Base-by-base conservation (phyloP, 495 filamentous ascomycete genomes). In the Parathielavia appendiculata region DNA sequence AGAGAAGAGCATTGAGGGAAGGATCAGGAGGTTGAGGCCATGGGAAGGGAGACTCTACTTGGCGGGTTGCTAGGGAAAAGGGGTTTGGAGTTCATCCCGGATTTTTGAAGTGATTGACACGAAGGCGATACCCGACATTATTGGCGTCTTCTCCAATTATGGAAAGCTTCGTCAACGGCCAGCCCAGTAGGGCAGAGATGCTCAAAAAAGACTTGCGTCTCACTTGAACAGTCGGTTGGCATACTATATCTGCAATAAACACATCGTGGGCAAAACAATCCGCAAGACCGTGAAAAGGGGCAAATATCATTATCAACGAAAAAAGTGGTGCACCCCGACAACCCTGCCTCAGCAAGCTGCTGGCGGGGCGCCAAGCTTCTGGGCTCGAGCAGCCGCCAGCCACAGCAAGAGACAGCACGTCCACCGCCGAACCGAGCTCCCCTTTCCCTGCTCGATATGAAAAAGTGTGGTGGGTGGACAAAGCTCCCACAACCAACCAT, bases 21-120 rank as follows among this genome's bases (percentile, higher is more conserved):
- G 40, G 14, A 26, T 14, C 5, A 57, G 51, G 34, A 60, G 5
- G 40, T 38, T 71, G 54, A 56, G 67, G 45, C 54, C 69, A 1
- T 69, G 69, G 67, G 69, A 71, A 50, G 66, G 67, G 3, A 53
- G 67, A 19, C 30, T 71, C 46, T 71, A 71, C 50, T 51, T 68
- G 65, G 32, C 51, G 14, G 32, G 58, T 32, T 43, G 54, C 32
- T 34, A 49, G 34, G 26, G 26, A 30, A 30, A 30, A 30, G 6
- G 26, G 26, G 26, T 2, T 30, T 30, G 26, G 26, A 30, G 26
- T 30, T 30, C 26, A 30, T 30, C 26, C 26, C 26, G 26, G 26
- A 30, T 3, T 30, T 6, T 30, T 6, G 26, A 30, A 30, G 26
- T 30, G 26, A n/a, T n/a, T n/a, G n/a, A n/a, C n/a, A n/a, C n/a